Evolutionary conservation across 148 eudicot genomes (phyloP).

Genomic region (Silene conica): DNA sequence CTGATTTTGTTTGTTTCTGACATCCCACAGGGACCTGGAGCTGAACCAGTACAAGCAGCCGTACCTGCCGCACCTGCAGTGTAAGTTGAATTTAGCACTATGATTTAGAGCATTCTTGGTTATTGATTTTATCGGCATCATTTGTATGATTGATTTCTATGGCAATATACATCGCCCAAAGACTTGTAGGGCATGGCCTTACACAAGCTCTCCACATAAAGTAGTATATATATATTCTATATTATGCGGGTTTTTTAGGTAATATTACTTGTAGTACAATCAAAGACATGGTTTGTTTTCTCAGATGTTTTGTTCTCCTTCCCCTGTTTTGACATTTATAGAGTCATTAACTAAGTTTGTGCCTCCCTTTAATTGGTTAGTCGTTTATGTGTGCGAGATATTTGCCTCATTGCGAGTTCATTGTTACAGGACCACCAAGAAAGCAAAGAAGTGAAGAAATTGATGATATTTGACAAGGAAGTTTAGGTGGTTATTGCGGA

Average conservation of each 20-base stretch:
- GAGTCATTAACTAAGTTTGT: no score
- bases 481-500: neutral
- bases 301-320: no score
- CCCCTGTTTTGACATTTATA: no score
- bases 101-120: neutral
- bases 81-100: conserved; percentile 15
- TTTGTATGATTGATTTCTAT: no score
- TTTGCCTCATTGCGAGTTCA: neutral
- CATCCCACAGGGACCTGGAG: conserved; percentile 45
- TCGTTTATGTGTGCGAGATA: neutral
- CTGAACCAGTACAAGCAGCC: conserved; percentile 39
- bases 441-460: conserved; percentile 33
- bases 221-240: no score
- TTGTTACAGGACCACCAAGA: conserved; percentile 29
- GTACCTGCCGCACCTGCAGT: conserved; percentile 41
- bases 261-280: no score
- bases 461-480: conserved; percentile 16
- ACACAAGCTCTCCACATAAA: no score
- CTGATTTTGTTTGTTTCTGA: neutral
- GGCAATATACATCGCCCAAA: no score
- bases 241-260: no score
- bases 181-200: neutral
- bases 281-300: no score
- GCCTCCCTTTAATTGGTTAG: neutral
- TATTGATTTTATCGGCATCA: no score